Evolutionary conservation across 148 eudicot genomes (phyloP).

Genomic region (Silene latifolia): DNA sequence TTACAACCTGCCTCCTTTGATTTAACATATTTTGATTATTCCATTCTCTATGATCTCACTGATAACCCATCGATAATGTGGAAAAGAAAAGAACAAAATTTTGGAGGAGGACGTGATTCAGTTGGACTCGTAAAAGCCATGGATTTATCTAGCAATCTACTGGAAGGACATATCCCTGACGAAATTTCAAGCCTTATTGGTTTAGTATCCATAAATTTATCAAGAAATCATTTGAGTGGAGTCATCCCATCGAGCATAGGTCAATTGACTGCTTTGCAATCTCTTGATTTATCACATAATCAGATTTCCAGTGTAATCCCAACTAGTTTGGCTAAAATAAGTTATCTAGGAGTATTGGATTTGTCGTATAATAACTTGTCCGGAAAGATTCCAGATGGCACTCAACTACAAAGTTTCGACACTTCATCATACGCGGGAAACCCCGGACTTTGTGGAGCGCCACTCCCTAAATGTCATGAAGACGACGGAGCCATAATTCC

Average conservation of each 20-base stretch:
- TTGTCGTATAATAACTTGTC: not conserved
- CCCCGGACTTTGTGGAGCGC: too few species aligned
- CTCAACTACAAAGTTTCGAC: too few species aligned
- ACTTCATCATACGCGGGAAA: too few species aligned
- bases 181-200: conserved; percentile 2
- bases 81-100: conserved; percentile 9
- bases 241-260: too few species aligned
- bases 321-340: not conserved
- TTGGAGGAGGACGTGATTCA: too few species aligned
- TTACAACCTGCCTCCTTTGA: not conserved
- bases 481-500: too few species aligned
- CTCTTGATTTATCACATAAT: not conserved
- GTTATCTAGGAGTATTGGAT: not conserved
- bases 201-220: conserved; percentile 5
- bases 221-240: not conserved
- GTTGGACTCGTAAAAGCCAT: not conserved
- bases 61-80: conserved; percentile 2
- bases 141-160: not conserved
- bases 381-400: too few species aligned
- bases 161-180: not conserved
- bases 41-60: too few species aligned
- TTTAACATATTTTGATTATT: not conserved
- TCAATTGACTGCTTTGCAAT: too few species aligned
- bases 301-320: conserved; percentile 5
- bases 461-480: too few species aligned